These are phyloP conservation scores for Aurinia saxatilis DNA, from an alignment of 345 rosid species.

Conservation along the genomic window DNA sequence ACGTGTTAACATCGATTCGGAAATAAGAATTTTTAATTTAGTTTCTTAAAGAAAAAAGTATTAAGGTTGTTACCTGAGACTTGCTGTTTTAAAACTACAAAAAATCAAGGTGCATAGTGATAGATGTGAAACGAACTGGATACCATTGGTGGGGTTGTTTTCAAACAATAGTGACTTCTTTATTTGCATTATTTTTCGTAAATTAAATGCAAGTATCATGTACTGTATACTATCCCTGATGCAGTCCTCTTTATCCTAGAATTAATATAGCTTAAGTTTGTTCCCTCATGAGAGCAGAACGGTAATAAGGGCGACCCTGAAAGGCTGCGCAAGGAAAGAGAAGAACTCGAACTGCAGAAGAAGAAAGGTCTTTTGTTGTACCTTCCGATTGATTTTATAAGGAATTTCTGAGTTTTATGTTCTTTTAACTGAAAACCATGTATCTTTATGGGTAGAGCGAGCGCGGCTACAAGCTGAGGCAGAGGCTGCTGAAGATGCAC, in stretches of 20 bases:
- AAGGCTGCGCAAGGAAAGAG: slow-evolving; percentile 68
- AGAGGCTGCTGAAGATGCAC: slow-evolving; percentile 85
- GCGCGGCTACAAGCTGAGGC: slow-evolving; percentile 95
- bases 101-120: not conserved
- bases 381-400: not conserved
- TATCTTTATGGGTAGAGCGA: slow-evolving; percentile 42
- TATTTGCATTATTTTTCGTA: not conserved
- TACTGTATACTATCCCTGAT: not conserved
- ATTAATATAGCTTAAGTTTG: slow-evolving; percentile 5
- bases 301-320: slow-evolving; percentile 68
- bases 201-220: not conserved
- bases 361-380: slow-evolving; percentile 48
- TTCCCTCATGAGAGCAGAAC: slow-evolving; percentile 37
- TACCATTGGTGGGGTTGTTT: not conserved
- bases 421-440: not conserved
- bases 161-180: not conserved
- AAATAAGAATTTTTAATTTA: not conserved
- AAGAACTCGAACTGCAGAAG: slow-evolving; percentile 72
- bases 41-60: not conserved
- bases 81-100: not conserved
- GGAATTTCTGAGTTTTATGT: not conserved
- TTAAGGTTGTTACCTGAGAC: not conserved
- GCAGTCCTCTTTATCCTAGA: not conserved
- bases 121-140: not conserved
- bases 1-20: not conserved